Evolutionary conservation across 2,329 filamentous ascomycete species (phyloP), one percentile per base, ranked within the genome.

Genomic region (Drechslerella dactyloides): DNA sequence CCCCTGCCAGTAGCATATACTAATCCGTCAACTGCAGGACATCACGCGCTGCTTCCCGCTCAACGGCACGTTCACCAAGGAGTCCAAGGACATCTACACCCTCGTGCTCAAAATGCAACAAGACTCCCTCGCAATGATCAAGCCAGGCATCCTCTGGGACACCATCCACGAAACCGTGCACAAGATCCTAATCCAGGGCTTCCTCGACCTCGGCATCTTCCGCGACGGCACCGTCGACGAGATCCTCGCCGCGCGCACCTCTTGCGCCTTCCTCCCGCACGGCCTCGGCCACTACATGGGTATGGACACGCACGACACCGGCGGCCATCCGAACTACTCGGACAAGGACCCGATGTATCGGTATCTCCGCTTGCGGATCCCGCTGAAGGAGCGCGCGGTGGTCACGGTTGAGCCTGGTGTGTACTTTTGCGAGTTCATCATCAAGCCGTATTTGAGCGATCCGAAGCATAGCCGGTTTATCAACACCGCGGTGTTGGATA

Each of bases 391-490:
- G 0, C 89, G 90, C 6, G 89, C 89, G 55, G 91, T 99, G 23
- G 88, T 99, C 59, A 99, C 94, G 0, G 93, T 97, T 42, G 94
- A 99, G 82, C 94, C 94, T 11, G 94, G 94, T 53, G 86, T 90
- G 74, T 97, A 97, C 81, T 97, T 97, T 80, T 96, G 91, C 80
- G 85, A 86, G 19, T 96, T 93, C 78, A 96, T 96, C 74, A 90
- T 97, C 73, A 85, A 89, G 50, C 90, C 91, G 0, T 94, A 89
- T 78, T 82, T 96, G 11, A 83, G 87, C 53, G 87, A 92, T 74
- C 86, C 89, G 0, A 84, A 86, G 53, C 87, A 93, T 77, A 84
- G 85, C 60, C 87, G 89, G 77, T 96, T 87, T 77, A 96, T 97
- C 76, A 87, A 96, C 77, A 81, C 83, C 44, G 81, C 83, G 19